Evolutionary conservation across 768 basidiomycete species (phyloP), one percentile per base, ranked within the genome.

Genomic region (Rhodotorula babjevae): DNA sequence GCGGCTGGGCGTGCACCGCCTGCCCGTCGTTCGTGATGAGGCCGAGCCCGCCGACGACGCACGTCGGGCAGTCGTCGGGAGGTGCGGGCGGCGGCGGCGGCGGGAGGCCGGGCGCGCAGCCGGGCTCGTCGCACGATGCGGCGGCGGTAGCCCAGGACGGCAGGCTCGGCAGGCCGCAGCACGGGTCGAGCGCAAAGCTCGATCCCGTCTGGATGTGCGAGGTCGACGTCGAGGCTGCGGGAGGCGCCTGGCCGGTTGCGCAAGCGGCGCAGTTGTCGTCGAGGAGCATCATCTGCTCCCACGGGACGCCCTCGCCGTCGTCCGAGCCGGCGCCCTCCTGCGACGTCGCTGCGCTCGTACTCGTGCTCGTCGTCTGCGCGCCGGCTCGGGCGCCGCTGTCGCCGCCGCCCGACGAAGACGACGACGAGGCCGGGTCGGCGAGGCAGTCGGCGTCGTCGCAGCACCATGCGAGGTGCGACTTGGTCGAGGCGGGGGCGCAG

Each of bases 371-470:
- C 40, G 50, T 0, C 23, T 1, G 50, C 23, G 23, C 50, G 50
- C 11, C 50, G 4, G 36, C 36, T 5, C 36, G 36, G 5, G 36
- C 36, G 36, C 36, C 36, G 36, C 36, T 36, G 15, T 47, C 19
- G 46, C 46, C 46, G 50, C 50, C n/a, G 21, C n/a, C n/a, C n/a
- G 65, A 25, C 49, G 65, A 33, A 36, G 36, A 36, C 36, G 36
- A 36, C 36, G 36, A 36, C 36, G 36, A 36, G 36, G 44, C 44
- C 14, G 44, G 44, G 44, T 46, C 44, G 14, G 44, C 44, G 27
- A 63, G 33, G 57, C 71, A 72, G 3, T 31, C 52, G 23, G 53
- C 58, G n/a, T 68, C 71, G 63, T 72, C 71, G 71, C 71, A 72
- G 36, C 71, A 72, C 63, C 68, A 72, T 1, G 66, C 71, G 42